Conservation (phyloP, 2,329 filamentous ascomycete genomes). For the Neonectria punicea region DNA sequence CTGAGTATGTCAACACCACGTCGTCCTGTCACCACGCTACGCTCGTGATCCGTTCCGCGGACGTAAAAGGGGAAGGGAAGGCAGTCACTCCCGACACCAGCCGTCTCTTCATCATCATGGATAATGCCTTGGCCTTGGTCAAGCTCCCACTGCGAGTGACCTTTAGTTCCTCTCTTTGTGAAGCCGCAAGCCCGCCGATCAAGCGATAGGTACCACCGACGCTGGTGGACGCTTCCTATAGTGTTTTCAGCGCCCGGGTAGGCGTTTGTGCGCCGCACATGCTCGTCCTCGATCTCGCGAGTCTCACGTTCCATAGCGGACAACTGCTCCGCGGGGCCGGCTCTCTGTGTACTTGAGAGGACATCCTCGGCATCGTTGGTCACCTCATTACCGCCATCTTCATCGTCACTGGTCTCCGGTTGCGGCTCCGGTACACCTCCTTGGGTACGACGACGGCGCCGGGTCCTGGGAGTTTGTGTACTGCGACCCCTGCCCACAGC, state of each 20-base stretch:
- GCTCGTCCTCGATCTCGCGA: conserved; percentile 60
- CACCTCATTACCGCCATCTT: conserved; percentile 23
- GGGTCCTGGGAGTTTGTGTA: conserved; percentile 12
- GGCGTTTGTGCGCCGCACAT: conserved; percentile 69
- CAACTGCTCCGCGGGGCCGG: conserved; percentile 16
- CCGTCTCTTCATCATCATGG: neutral
- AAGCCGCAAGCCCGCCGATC: conserved; percentile 71
- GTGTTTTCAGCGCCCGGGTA: conserved; percentile 73
- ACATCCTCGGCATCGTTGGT: conserved; percentile 31
- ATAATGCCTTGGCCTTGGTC: neutral
- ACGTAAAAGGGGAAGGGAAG: conserved; percentile 70
- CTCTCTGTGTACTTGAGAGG: conserved; percentile 32
- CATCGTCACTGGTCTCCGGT: conserved; percentile 42
- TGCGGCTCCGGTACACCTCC: conserved; percentile 3
- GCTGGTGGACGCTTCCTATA: conserved; percentile 74
- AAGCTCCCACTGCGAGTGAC: conserved; percentile 26
- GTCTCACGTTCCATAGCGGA: conserved; percentile 55
- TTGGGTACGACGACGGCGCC: conserved; percentile 19
- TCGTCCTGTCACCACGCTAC: conserved; percentile 74
- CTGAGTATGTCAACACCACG: conserved; percentile 66
- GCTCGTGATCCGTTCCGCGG: conserved; percentile 67
- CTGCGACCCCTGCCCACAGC: conserved; percentile 44
- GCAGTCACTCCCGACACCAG: conserved; percentile 27
- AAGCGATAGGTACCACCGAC: conserved; percentile 73
- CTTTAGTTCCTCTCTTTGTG: conserved; percentile 45